These are phyloP conservation scores for Lactarius indigo DNA, from an alignment of 768 basidiomycete species.

Conservation along the genomic window DNA sequence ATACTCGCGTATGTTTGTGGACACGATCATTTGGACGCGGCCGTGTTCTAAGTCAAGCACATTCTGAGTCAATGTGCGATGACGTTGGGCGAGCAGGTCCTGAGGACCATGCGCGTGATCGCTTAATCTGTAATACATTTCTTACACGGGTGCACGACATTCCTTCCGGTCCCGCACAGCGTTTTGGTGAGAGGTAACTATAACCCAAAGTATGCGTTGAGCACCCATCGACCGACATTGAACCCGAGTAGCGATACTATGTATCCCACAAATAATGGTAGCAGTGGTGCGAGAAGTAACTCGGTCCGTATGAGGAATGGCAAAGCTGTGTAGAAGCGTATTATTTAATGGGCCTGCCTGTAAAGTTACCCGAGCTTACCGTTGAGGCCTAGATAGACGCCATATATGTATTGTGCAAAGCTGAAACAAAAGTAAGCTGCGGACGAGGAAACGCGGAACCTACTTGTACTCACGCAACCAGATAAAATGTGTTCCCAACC, in stretches of 20 bases:
- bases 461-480: conserved; percentile 62
- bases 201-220: conserved; percentile 71
- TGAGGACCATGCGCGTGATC: neutral
- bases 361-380: conserved; percentile 43
- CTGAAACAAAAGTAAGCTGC: conserved; percentile 36
- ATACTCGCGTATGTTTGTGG: neutral
- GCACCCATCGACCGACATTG: conserved; percentile 82
- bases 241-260: conserved; percentile 85
- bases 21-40: neutral
- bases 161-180: neutral
- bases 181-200: conserved; percentile 1
- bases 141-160: neutral
- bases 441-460: neutral
- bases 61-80: too few relatives aligned
- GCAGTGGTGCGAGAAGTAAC: conserved; percentile 83
- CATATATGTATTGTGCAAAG: conserved; percentile 87
- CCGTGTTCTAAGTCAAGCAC: neutral
- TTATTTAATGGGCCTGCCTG: conserved; percentile 4
- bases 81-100: too few relatives aligned
- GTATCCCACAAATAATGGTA: conserved; percentile 84
- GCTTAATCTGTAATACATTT: neutral
- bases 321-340: conserved; percentile 52
- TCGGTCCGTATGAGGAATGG: conserved; percentile 92
- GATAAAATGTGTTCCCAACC: conserved; percentile 88
- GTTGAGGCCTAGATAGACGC: conserved; percentile 82